Evolutionary conservation across 257 asterid species (phyloP), one percentile per base, ranked within the genome.

Genomic region (Ilex aquifolium): DNA sequence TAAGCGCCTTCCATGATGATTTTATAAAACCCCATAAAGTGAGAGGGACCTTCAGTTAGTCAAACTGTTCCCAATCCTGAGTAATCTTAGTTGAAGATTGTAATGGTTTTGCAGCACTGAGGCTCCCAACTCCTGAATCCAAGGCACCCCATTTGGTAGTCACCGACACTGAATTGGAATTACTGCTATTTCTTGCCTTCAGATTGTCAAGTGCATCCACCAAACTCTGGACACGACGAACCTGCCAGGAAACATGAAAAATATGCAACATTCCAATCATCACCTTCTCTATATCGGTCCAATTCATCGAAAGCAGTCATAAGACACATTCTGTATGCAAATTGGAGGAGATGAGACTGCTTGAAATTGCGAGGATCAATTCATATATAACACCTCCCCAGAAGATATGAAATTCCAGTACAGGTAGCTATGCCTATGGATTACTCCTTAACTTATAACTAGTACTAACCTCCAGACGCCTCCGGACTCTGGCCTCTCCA

Each of bases 401-500:
- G 4, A 49, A 1, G 10, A 4, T 3, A 15, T 3, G 54, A 49
- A 49, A 49, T 3, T 1, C 11, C 14, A 11, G 13, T 42, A 11
- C 4, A 3, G 4, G 13, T 5, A 14, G 13, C n/a, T 46, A 14
- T 14, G n/a, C 13, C 52, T 11, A 14, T 10, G 3, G 10, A 46
- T 14, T 10, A 10, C 15, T 46, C 52, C 13, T 10, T 11, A 10
- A 46, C 0, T 3, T 10, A 49, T 31, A 44, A 21, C 1, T 21
- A 44, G 10, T 13, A 54, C 65, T 69, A 57, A 74, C 79, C 79
- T 74, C 75, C 15, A 32, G 54, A 2, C 59, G 56, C 64, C 79
- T 74, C 52, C 56, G 68, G 17, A 63, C 31, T 65, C 65, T 74
- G 60, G 75, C 66, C 48, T 74, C 71, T 39, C 79, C 75, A 31